phyloP scores from a whole-genome alignment of 1,139 yeast species.

The Scheffersomyces insectosa region DNA sequence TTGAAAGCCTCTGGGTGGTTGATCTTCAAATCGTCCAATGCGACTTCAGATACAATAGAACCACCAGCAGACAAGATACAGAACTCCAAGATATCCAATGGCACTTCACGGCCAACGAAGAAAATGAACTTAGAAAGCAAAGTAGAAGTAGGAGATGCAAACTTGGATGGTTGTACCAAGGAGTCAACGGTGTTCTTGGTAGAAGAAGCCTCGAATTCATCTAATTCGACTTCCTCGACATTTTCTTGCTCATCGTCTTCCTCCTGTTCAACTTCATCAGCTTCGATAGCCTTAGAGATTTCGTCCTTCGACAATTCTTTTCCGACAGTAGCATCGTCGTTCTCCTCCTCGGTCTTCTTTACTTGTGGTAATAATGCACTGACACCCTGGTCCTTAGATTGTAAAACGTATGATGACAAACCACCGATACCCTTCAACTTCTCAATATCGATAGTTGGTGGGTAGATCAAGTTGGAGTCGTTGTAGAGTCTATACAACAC shows the following conservation, averaged over 20 bases:
- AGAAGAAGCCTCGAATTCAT: constrained; percentile 62
- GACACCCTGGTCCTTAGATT: constrained; percentile 38
- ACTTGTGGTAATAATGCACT: constrained; percentile 44
- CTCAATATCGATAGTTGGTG: constrained; percentile 77
- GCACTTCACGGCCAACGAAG: constrained; percentile 93
- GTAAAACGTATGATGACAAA: constrained; percentile 73
- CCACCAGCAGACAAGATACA: constrained; percentile 89
- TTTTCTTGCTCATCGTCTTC: constrained; percentile 42
- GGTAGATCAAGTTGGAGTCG: constrained; percentile 83
- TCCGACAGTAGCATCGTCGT: constrained; percentile 29
- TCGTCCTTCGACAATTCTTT: constrained; percentile 44
- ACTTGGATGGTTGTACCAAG: constrained; percentile 76
- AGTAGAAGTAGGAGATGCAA: constrained; percentile 56
- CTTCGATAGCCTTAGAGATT: constrained; percentile 51
- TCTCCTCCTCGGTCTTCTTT: constrained; percentile 17
- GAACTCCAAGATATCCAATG: constrained; percentile 87
- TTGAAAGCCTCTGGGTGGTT: constrained; percentile 40
- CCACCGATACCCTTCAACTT: constrained; percentile 89
- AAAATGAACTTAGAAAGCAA: constrained; percentile 77
- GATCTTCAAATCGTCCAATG: constrained; percentile 68
- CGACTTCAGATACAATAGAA: constrained; percentile 78
- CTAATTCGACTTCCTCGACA: constrained; percentile 54
- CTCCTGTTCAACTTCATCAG: constrained; percentile 44
- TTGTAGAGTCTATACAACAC: constrained; percentile 82
- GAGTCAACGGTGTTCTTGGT: constrained; percentile 73